A percentile compares a stretch with the other conserved stretches of the same genome.
phyloP scores from a whole-genome alignment of 805 yeast genomes.

The Wickerhamiella lipophila region DNA sequence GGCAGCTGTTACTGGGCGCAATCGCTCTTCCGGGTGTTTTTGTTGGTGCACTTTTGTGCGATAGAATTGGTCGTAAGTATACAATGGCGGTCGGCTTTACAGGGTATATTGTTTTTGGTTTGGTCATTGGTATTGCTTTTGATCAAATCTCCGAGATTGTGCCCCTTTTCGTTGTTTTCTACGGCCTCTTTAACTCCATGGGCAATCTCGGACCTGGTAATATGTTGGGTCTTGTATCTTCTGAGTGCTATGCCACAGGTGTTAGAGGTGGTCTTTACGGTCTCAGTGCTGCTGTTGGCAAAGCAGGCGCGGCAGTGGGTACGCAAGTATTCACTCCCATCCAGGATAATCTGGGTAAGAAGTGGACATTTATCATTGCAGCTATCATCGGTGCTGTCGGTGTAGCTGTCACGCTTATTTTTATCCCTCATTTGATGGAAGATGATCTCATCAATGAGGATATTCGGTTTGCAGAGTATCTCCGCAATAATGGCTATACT shows the following conservation, averaged over 20 bases:
- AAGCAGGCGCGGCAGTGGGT: constrained; percentile 77
- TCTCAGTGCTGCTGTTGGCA: constrained; percentile 65
- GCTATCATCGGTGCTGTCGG: constrained; percentile 61
- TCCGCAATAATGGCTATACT: constrained; percentile 46
- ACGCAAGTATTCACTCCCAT: constrained; percentile 62
- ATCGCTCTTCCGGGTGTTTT: constrained; percentile 62
- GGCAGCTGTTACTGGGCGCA: constrained; percentile 56
- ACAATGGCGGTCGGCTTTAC: constrained; percentile 58
- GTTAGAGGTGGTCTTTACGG: constrained; percentile 69
- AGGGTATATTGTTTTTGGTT: constrained; percentile 52
- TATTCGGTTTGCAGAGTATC: constrained; percentile 45
- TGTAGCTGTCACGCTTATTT: constrained; percentile 43
- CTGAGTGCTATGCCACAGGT: constrained; percentile 64
- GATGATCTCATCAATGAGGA: constrained; percentile 61
- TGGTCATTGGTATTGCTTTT: constrained; percentile 35
- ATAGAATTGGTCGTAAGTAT: constrained; percentile 55
- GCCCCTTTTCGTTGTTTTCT: constrained; percentile 55
- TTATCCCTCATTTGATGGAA: constrained; percentile 55
- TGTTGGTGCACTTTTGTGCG: constrained; percentile 54
- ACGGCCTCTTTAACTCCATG: constrained; percentile 55
- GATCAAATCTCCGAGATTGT: constrained; percentile 43
- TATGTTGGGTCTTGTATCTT: constrained; percentile 52
- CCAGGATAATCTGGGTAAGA: constrained; percentile 42
- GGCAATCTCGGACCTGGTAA: constrained; percentile 77
- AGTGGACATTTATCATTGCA: constrained; percentile 70